A percentile compares a stretch with the other conserved stretches of the same genome.
Evolutionary conservation across 2,329 filamentous ascomycete species (phyloP).

Genomic region (Colletotrichum nymphaeae): DNA sequence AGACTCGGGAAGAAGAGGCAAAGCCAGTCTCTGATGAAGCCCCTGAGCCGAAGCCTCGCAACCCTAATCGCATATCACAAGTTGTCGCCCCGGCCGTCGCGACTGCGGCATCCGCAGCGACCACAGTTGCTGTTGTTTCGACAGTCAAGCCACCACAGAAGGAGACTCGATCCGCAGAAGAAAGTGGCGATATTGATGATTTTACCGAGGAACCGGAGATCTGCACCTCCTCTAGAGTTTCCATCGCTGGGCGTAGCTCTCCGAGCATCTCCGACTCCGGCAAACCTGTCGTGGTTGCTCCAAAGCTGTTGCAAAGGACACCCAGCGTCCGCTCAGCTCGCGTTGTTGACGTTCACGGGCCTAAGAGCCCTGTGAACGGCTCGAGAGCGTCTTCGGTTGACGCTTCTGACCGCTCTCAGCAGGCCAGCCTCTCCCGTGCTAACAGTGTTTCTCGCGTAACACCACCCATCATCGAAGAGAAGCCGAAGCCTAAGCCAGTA

Average conservation of each 20-base stretch:
- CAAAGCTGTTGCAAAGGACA: conserved; percentile 52
- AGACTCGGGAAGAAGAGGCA: background rate
- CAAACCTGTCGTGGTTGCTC: conserved; percentile 51
- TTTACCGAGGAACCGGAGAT: conserved; percentile 65
- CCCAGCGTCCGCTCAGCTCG: conserved; percentile 67
- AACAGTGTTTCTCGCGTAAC: conserved; percentile 51
- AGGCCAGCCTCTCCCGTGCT: conserved; percentile 52
- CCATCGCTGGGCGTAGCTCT: conserved; percentile 63
- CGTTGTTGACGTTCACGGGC: conserved; percentile 66
- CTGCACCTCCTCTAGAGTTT: conserved; percentile 66
- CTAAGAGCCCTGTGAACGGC: conserved; percentile 59
- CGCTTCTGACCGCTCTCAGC: conserved; percentile 53
- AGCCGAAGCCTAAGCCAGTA: conserved; percentile 40
- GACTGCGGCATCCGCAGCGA: background rate
- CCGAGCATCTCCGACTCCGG: conserved; percentile 60
- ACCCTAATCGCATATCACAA: conserved; percentile 32
- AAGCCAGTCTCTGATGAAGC: conserved; percentile 2
- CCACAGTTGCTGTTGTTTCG: conserved; percentile 7
- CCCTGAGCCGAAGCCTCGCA: conserved; percentile 30
- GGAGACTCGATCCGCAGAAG: conserved; percentile 42
- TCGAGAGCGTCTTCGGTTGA: conserved; percentile 63
- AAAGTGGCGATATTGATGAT: conserved; percentile 61
- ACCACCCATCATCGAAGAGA: conserved; percentile 54
- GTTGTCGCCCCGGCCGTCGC: conserved; percentile 6
- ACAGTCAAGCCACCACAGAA: background rate